These are phyloP conservation scores for Penicillium herquei DNA, from an alignment of 495 filamentous ascomycete species.

Conservation along the genomic window DNA sequence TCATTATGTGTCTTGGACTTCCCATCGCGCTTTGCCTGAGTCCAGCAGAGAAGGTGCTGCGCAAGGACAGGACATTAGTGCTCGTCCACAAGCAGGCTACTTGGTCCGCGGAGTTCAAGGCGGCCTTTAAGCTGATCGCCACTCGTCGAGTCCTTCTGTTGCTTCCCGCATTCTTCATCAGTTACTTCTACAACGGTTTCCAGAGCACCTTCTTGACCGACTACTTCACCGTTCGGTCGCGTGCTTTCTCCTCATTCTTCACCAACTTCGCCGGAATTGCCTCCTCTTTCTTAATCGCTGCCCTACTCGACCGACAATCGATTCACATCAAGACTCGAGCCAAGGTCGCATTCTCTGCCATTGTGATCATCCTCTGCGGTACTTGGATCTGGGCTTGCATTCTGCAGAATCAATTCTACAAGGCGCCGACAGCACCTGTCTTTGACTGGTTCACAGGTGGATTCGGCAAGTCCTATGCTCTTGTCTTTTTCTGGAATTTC, in stretches of 20 bases:
- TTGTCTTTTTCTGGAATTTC: slow-evolving; percentile 36
- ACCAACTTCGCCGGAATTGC: slow-evolving; percentile 35
- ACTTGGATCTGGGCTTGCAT: slow-evolving; percentile 36
- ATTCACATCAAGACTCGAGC: slow-evolving; percentile 37
- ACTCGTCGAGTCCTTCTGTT: slow-evolving; percentile 29
- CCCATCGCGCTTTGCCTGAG: slow-evolving; percentile 29
- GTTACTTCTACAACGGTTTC: slow-evolving; percentile 39
- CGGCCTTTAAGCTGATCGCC: slow-evolving; percentile 23
- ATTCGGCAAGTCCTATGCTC: slow-evolving; percentile 31
- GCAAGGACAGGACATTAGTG: slow-evolving; percentile 29
- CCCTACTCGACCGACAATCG: slow-evolving; percentile 29
- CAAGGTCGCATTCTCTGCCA: slow-evolving; percentile 24
- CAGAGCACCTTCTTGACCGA: slow-evolving; percentile 30
- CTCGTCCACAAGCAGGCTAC: slow-evolving; percentile 27
- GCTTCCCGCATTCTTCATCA: slow-evolving; percentile 35
- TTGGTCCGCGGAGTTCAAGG: slow-evolving; percentile 33
- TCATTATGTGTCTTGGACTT: slow-evolving; percentile 36
- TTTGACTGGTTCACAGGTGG: slow-evolving; percentile 36
- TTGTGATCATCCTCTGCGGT: slow-evolving; percentile 25
- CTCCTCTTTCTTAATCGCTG: slow-evolving; percentile 32
- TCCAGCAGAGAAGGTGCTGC: slow-evolving; percentile 32
- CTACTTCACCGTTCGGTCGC: slow-evolving; percentile 35
- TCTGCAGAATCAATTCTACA: slow-evolving; percentile 32
- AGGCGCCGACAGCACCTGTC: slow-evolving; percentile 18
- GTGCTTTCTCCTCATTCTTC: slow-evolving; percentile 36